Evolutionary conservation across 2,329 filamentous ascomycete genomes (phyloP), one percentile per base, ranked within the genome.

Genomic region (Coniella vitis): DNA sequence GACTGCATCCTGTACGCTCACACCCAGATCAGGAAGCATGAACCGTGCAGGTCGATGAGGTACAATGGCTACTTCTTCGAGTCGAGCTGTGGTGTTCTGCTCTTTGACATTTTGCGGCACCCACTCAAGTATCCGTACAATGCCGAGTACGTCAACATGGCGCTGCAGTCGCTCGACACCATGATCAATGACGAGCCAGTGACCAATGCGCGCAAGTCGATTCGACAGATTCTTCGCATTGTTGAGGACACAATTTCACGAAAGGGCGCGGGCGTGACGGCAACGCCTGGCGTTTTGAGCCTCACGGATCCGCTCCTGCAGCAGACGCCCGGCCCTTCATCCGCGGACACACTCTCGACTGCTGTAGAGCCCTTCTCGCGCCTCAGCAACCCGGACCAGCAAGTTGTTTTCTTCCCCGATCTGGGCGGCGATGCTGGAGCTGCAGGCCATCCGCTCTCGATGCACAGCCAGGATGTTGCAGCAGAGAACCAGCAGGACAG

Each of bases 41-140:
- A 53, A 9, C 32, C 32, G 4, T 55, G 52, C 22, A 48, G 51
- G 47, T 29, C 45, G 17, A 51, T 45, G 31, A 44, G 51, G 14
- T 53, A 48, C 25, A 52, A 56, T 16, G 58, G 58, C 10, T 63
- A 61, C 54, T 63, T 61, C 47, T 54, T 63, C 36, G 61, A 63
- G 31, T 56, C 55, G 21, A 56, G 54, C 39, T 63, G 59, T 21
- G 59, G 59, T 4, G 61, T 63, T 5, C 53, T 63, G 9, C 39
- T 63, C 5, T 61, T 62, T 38, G 60, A 63, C 49, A 58, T 56
- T 21, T 53, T 63, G 10, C 55, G 57, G 16, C 58, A 61, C 35
- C 59, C 60, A 0, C 51, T 56, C 9, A 63, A 63, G 37, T 58
- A 61, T 20, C 55, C 59, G 0, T 61, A 61, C 42, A 58, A 61